A percentile compares a stretch with the other conserved stretches of the same genome.
Evolutionary conservation across 2,329 filamentous ascomycete species (phyloP).

Genomic region (Ophiostoma perfectum): DNA sequence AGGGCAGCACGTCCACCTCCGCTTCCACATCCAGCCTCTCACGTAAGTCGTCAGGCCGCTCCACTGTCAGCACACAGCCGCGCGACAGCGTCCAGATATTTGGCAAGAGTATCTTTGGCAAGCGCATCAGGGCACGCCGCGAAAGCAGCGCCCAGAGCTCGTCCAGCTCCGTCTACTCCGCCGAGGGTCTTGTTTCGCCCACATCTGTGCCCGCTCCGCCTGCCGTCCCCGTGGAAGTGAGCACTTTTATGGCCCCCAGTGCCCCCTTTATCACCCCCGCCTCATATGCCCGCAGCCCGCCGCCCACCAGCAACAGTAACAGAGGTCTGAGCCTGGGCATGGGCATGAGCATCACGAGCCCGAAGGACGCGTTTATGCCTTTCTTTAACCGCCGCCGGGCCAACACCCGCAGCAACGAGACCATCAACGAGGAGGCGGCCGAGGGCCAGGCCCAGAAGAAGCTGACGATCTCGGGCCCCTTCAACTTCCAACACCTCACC

Average conservation of each 20-base stretch:
- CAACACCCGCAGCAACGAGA: slow-evolving; percentile 34
- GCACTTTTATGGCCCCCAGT: slow-evolving; percentile 29
- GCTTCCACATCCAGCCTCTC: slow-evolving; percentile 36
- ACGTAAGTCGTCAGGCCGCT: slow-evolving; percentile 53
- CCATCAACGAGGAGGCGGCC: background rate
- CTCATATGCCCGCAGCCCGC: background rate
- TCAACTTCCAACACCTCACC: slow-evolving; percentile 62
- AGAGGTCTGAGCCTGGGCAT: slow-evolving; percentile 37
- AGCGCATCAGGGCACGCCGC: slow-evolving; percentile 47
- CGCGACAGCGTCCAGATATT: slow-evolving; percentile 55
- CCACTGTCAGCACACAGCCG: slow-evolving; percentile 44
- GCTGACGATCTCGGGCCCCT: slow-evolving; percentile 56
- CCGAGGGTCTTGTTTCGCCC: slow-evolving; percentile 32
- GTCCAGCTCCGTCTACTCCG: slow-evolving; percentile 45
- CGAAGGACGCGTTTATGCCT: slow-evolving; percentile 35
- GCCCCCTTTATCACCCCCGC: background rate
- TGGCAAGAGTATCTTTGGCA: slow-evolving; percentile 55
- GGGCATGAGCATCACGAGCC: background rate
- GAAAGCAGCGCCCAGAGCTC: slow-evolving; percentile 41
- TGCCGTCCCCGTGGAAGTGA: slow-evolving; percentile 29
- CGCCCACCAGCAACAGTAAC: slow-evolving; percentile 18
- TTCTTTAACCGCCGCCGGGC: slow-evolving; percentile 49
- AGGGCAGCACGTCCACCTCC: slow-evolving; percentile 29
- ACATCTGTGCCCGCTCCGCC: slow-evolving; percentile 27
- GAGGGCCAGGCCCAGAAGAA: slow-evolving; percentile 6